Base-by-base conservation (phyloP, 2,329 filamentous ascomycete genomes). In the Claviceps humidiphila region DNA sequence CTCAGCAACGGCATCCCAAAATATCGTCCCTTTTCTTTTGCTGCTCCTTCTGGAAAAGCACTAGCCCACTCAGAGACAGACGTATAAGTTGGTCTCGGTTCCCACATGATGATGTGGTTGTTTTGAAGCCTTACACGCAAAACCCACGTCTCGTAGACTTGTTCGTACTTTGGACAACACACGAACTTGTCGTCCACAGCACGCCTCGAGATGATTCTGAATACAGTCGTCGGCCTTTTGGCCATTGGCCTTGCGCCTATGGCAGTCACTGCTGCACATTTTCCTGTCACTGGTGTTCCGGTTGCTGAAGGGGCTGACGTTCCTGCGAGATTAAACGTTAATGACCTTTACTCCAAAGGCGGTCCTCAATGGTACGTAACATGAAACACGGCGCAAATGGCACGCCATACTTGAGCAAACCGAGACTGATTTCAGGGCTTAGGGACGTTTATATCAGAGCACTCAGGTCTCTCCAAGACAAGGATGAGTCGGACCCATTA, bases 381-480 rank as follows among this genome's bases (percentile, higher is more conserved):
- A 14, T 24, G 14, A 24, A 17, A 30, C 2, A 22, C 5, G 11
- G 26, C 1, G 17, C 6, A 17, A 30, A 39, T 13, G 40, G n/a
- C 38, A 34, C 39, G 20, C 8, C 22, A 16, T 13, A 13, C 6
- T 17, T 11, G 20, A 11, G 9, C 13, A 11, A 37, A 49, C 1
- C 17, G 26, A 41, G 22, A 16, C 50, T 51, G 14, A 51, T 22
- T 13, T 37, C 17, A 24, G 7, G 2, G 22, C 30, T 16, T 22
- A 71, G 74, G 74, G 72, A 78, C 47, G 66, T 79, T 5, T 75
- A 74, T 57, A 66, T 79, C 24, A 69, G 69, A 42, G 71, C 73
- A 13, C 59, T 78, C 17, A 61, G 63, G 39, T 63, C 66, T 22
- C 66, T 78, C 56, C 70, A 77, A 52, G 64, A 64, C 2, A 61